Percentiles rank a stretch among this genome's conserved stretches.
Evolutionary conservation across 2,329 filamentous ascomycete genomes (phyloP).

Genomic region (Whalleya microplaca): DNA sequence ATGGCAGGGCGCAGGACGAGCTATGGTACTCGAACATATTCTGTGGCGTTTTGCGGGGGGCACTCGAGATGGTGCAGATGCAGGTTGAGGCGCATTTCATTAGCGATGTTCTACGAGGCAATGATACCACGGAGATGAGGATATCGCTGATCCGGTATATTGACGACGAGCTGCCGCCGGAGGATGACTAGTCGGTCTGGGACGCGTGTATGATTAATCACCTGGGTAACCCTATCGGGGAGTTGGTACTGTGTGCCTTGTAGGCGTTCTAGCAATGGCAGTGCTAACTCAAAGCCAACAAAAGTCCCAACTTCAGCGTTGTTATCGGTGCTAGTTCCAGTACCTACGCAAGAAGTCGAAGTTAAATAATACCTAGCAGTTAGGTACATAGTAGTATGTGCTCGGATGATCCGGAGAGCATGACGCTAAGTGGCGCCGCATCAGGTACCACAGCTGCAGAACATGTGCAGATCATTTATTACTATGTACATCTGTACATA

Average conservation of each 20-base stretch:
- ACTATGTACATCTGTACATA: not conserved
- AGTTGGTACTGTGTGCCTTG: slow-evolving; percentile 28
- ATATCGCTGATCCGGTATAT: slow-evolving; percentile 92
- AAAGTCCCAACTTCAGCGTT: no score
- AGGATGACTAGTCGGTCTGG: slow-evolving; percentile 72
- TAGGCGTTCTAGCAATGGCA: slow-evolving; percentile 3
- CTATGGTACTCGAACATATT: slow-evolving; percentile 98
- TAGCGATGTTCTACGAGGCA: slow-evolving; percentile 88
- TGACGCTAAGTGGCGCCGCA: not conserved
- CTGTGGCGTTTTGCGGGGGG: slow-evolving; percentile 87
- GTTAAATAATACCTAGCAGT: no score
- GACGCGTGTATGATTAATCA: not conserved
- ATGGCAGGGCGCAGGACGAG: slow-evolving; percentile 93
- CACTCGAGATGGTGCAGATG: slow-evolving; percentile 99
- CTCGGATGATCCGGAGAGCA: not conserved
- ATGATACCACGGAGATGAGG: slow-evolving; percentile 97
- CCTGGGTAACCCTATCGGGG: not conserved
- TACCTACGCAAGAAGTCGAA: no score
- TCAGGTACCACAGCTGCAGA: not conserved
- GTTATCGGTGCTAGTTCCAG: no score
- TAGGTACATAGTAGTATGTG: not conserved
- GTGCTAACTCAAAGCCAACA: not conserved
- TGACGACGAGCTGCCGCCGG: slow-evolving; percentile 94
- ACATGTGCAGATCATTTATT: not conserved
- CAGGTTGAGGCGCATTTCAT: slow-evolving; percentile 97